These are phyloP conservation scores for Wickerhamiella lipophila DNA, from an alignment of 805 yeast genomes.

Conservation along the genomic window DNA sequence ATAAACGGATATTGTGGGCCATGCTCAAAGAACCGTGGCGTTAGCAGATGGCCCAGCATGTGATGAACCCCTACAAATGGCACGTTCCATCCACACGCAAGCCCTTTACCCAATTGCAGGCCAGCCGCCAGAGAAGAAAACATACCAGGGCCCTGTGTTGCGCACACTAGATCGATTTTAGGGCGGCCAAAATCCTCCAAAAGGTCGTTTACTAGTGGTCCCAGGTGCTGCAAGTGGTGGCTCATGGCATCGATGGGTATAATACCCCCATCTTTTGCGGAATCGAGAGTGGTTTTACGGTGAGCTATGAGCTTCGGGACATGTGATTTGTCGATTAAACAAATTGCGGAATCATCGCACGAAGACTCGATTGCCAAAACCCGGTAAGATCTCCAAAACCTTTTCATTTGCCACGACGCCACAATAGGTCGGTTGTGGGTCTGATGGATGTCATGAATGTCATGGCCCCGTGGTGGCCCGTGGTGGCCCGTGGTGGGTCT, in stretches of 20 bases:
- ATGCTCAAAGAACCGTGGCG: constrained; percentile 41
- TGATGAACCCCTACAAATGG: constrained; percentile 90
- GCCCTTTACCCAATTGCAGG: constrained; percentile 71
- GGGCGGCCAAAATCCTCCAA: constrained; percentile 25
- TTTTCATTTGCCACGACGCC: constrained; percentile 2
- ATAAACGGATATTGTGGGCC: constrained; percentile 63
- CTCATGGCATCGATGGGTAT: constrained; percentile 73
- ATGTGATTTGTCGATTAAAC: constrained; percentile 45
- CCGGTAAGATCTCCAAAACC: constrained; percentile 31
- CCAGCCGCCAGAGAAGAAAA: constrained; percentile 77
- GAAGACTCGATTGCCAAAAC: constrained; percentile 85
- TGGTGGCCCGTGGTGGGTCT: too few relatives aligned
- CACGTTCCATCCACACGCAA: constrained; percentile 59
- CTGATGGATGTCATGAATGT: too few relatives aligned
- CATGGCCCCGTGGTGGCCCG: too few relatives aligned
- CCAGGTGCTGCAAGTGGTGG: constrained; percentile 57
- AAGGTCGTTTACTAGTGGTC: constrained; percentile 37
- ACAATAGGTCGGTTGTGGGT: too few relatives aligned
- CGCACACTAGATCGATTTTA: constrained; percentile 58
- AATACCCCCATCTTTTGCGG: constrained; percentile 63
- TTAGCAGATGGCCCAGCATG: constrained; percentile 82
- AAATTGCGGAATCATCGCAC: constrained; percentile 91
- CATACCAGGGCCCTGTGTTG: constrained; percentile 96
- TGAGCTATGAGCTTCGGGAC: constrained; percentile 46
- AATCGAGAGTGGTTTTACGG: constrained; percentile 51